Conservation (phyloP, 352 stramenopile species). For the Phytophthora brassicae region DNA sequence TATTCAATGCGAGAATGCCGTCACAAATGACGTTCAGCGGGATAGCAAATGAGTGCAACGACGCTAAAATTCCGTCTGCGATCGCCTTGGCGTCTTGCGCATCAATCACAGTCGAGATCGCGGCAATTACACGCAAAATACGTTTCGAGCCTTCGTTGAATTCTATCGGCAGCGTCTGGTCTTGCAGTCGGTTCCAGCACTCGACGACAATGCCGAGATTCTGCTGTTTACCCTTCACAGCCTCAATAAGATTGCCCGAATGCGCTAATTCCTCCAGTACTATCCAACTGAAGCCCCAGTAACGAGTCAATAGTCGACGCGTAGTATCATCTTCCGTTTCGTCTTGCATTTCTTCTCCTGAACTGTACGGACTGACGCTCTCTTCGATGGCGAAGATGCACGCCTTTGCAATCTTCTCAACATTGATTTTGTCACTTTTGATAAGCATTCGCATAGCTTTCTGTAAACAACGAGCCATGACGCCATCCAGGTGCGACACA, state of each 20-base stretch:
- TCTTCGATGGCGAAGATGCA: conserved; percentile 69
- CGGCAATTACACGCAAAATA: conserved; percentile 81
- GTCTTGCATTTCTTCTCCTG: conserved; percentile 31
- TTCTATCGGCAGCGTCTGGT: conserved; percentile 55
- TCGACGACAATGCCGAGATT: conserved; percentile 74
- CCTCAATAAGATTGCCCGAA: conserved; percentile 57
- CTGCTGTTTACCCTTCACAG: conserved; percentile 51
- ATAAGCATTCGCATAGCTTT: conserved; percentile 71
- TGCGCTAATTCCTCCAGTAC: conserved; percentile 78
- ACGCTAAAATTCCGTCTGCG: conserved; percentile 69
- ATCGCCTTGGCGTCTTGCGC: conserved; percentile 75
- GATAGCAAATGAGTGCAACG: conserved; percentile 75
- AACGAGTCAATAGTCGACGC: conserved; percentile 39
- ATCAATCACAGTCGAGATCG: conserved; percentile 72
- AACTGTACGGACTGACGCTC: conserved; percentile 40
- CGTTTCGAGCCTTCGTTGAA: conserved; percentile 82
- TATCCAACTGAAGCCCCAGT: conserved; percentile 86
- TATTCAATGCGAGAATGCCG: conserved; percentile 69
- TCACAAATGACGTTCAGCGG: conserved; percentile 79
- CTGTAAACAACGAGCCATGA: conserved; percentile 76
- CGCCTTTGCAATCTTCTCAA: conserved; percentile 55
- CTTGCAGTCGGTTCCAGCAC: conserved; percentile 81
- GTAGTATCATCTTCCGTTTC: conserved; percentile 38
- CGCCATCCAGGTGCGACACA: conserved; percentile 71
- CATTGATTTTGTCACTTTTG: conserved; percentile 61